Evolutionary conservation across 2,329 filamentous ascomycete genomes (phyloP), one percentile per base, ranked within the genome.

Genomic region (Stachybotrys elegans): DNA sequence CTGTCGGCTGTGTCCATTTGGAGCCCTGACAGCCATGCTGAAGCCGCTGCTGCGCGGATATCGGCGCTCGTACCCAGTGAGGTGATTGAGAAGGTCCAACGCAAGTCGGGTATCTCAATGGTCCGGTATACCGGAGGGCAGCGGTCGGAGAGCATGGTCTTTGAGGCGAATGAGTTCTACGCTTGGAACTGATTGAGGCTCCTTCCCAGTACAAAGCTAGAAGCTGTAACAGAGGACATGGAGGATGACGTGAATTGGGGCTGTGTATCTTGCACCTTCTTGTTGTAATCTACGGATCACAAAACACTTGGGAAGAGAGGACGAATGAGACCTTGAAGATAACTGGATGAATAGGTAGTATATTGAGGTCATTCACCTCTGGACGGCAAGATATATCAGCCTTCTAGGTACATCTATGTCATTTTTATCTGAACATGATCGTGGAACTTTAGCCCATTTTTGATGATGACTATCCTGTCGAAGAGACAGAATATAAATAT

Each of bases 401-500:
- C 25, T 9, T 29, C 25, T 29, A 29, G 25, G 14, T 8, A 9
- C 14, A 29, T 14, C 14, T 29, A 8, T 29, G 8, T 14, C 25
- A 29, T 29, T 29, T 29, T 29, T 9, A 8, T 29, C 8, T 29
- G 9, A 8, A 29, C 9, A 29, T 29, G 25, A 29, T 43, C 41
- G 12, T 25, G 27, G 20, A 52, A 53, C 32, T 46, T 50, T 21
- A 46, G 42, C 2, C 48, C 47, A 13, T 54, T 54, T 31, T 51
- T 51, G n/a, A 56, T 36, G 3, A 52, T 40, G n/a, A 35, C 45
- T 4, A 56, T 19, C 20, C 48, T 46, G 8, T 44, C 50, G 23
- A 53, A 34, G 7, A 52, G 34, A 42, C 44, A 51, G 39, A 53
- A 54, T 1, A 52, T 35, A 14, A 51, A 17, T 14, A 43, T 43